Evolutionary conservation across 441 rosid genomes (phyloP), one percentile per base, ranked within the genome.

Genomic region (Theobroma grandiflorum): DNA sequence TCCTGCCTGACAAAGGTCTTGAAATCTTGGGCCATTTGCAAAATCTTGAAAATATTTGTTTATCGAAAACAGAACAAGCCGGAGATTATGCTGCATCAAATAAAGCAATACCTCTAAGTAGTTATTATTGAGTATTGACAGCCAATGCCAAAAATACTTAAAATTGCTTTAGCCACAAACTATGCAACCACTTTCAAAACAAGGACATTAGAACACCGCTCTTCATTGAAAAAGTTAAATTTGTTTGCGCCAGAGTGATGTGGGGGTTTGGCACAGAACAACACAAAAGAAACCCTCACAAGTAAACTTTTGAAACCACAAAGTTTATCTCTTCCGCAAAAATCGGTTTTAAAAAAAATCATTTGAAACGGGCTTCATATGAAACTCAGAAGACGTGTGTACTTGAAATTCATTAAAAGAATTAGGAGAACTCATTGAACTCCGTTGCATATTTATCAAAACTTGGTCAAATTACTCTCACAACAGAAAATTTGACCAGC

Each of bases 1-100:
- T 66, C 99, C 99, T 10, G 97, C 97, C 87, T 96, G 99, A 85
- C 99, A 96, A 72, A 96, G 91, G 86, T 96, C 99, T 85, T 93
- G 97, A 65, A 94, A 96, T 76, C 80, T 93, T 1, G 97, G 90
- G 38, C 95, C 91, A 33, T 89, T 92, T 73, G 93, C 88, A 77
- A 89, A 90, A 79, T 94, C 95, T 82, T 93, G 95, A 82, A 96
- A 96, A 64, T 93, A 89, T 85, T 92, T 94, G 81, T 93, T 96
- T 84, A 94, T 94, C 40, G 87, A 94, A 81, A 94, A 96, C 86
- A 96, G 74, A 3, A 96, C 92, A 67, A 96, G 94, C 55, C 99
- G 91, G 76, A 96, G 98, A 89, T 96, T 96, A 86, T 94, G 99
- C 99, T 96, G 98, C 89, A 82, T 83, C 68, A 80, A 63, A 43